phyloP scores from a whole-genome alignment of 2,329 filamentous ascomycete species.

The Sporothrix mexicana region DNA sequence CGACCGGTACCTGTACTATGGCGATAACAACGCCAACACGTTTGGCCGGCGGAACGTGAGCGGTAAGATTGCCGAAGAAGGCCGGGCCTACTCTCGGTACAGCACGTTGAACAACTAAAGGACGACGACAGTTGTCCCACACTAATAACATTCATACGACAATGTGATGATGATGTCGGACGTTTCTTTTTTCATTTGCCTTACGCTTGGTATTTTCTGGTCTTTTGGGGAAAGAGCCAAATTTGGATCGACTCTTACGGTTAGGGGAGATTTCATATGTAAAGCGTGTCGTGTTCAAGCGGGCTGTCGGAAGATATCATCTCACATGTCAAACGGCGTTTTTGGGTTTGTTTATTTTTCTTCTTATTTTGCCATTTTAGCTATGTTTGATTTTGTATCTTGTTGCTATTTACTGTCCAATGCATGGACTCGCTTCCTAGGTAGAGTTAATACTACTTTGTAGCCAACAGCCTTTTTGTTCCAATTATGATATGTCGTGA shows the following conservation, averaged over 20 bases:
- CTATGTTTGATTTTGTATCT: background rate
- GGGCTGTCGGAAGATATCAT: conserved; percentile 10
- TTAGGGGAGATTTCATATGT: background rate
- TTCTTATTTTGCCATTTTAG: conserved; percentile 16
- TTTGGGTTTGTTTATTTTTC: background rate
- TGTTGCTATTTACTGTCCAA: conserved; percentile 10
- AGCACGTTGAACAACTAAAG: conserved; percentile 35
- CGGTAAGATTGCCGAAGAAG: conserved; percentile 76
- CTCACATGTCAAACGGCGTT: conserved; percentile 22
- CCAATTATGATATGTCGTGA: background rate
- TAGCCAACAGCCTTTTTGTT: background rate
- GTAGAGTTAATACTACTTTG: conserved; percentile 23
- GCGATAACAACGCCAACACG: conserved; percentile 34
- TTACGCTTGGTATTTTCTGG: background rate
- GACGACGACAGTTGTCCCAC: background rate
- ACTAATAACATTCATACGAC: conserved; percentile 25
- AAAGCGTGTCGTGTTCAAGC: background rate
- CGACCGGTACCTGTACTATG: conserved; percentile 38
- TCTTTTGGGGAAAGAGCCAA: conserved; percentile 1
- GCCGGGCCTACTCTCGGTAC: conserved; percentile 46
- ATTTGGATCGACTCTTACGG: background rate
- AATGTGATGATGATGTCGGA: conserved; percentile 10
- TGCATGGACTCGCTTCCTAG: conserved; percentile 17
- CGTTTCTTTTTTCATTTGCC: background rate
- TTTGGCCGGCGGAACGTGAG: conserved; percentile 67